Evolutionary conservation across 2,329 filamentous ascomycete genomes (phyloP).

Genomic region (Biscogniauxia mediterranea): DNA sequence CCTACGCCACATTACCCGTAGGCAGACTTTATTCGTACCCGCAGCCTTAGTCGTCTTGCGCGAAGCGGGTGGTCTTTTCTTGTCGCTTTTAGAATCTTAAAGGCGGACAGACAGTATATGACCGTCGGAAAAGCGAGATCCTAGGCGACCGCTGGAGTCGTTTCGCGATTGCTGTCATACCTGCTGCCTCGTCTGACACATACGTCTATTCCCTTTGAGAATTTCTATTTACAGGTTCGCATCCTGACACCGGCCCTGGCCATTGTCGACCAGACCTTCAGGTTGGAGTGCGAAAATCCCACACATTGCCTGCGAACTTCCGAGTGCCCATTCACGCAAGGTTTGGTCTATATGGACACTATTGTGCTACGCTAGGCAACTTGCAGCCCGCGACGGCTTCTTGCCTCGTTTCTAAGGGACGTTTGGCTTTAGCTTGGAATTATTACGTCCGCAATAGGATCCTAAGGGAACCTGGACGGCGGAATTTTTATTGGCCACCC

Average conservation of each 20-base stretch:
- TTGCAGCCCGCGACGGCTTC: constrained; percentile 14
- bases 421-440: not conserved
- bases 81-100: not conserved
- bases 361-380: constrained; percentile 16
- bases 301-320: constrained; percentile 2
- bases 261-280: not conserved
- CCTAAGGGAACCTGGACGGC: constrained; percentile 1
- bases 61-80: not conserved
- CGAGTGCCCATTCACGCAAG: constrained; percentile 1
- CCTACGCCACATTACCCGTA: not conserved
- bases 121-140: too few species aligned
- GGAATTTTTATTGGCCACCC: constrained; percentile 1
- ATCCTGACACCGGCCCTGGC: not conserved
- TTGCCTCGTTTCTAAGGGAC: constrained; percentile 2
- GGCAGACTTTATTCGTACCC: not conserved
- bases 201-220: too few species aligned
- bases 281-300: not conserved
- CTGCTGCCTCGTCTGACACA: too few species aligned
- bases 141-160: too few species aligned
- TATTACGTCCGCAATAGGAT: not conserved
- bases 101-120: not conserved
- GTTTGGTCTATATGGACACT: constrained; percentile 19
- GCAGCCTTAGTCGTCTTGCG: not conserved
- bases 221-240: too few species aligned
- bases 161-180: too few species aligned